Base-by-base conservation (phyloP, 1,284 basidiomycete species). In the Cutaneotrichosporon dermatis region DNA sequence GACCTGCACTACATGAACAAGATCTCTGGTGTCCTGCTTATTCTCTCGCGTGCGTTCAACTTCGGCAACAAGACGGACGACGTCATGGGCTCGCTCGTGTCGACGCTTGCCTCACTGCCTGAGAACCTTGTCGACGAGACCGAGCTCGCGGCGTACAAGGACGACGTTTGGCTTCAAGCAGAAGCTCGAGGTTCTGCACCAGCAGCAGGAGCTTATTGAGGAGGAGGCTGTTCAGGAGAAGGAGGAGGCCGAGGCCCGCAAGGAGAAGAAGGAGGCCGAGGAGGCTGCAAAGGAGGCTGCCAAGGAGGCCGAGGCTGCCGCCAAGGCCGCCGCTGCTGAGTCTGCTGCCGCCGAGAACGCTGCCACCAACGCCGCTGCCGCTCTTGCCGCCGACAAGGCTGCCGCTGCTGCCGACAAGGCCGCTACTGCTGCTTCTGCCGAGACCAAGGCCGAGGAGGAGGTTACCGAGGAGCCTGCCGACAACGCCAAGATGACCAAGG, bases 191-290 rank as follows among this genome's bases (percentile, higher is more conserved):
- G 95, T 99, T 8, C 81, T 99, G 75, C 90, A 96, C 72, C 91
- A 99, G 75, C 95, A 99, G 79, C 92, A 99, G 76, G 95, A 99
- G 78, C 89, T 99, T 62, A 99, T 99, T 74, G 94, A 98, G 77
- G 95, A 98, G 75, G 95, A 99, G 79, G 87, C 94, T 65, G 95
- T 97, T 76, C 95, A 99, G 79, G 96, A 99, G 70, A 85, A 91
- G 77, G 94, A 96, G 77, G 94, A 96, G 76, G 89, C 92, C 72
- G 89, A 90, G 70, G 90, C 93, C 42, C 86, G 92, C 64, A 87
- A 90, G 68, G 88, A 87, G 48, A 88, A 88, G 76, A 86, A 86
- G 72, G 89, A 91, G 77, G 84, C 86, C 51, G 72, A 70, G 46
- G 69, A 71, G 60, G 70, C 68, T n/a, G 79, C 80, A 62, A 82